A percentile compares a stretch with the other conserved stretches of the same genome.
Evolutionary conservation across 2,329 filamentous ascomycete species (phyloP).

Genomic region (Microsporum audouinii): DNA sequence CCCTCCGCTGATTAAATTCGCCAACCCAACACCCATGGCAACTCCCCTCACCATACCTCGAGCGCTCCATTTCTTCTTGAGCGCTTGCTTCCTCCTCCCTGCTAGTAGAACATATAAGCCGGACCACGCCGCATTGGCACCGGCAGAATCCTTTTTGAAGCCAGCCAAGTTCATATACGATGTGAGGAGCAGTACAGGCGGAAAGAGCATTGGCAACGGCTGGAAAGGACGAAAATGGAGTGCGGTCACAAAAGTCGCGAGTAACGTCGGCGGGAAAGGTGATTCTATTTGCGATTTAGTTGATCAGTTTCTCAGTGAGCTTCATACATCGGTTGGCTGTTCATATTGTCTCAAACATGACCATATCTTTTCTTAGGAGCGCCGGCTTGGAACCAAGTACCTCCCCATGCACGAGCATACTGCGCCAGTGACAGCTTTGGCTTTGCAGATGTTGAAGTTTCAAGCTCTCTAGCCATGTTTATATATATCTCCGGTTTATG

Average conservation of each 20-base stretch:
- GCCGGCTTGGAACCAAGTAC: conserved; percentile 18
- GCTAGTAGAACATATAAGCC: conserved; percentile 55
- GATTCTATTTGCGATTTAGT: conserved; percentile 39
- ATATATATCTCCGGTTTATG: neutral
- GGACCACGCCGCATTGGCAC: conserved; percentile 53
- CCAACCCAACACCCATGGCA: conserved; percentile 37
- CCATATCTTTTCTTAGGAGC: neutral
- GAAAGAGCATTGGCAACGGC: conserved; percentile 54
- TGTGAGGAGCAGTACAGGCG: conserved; percentile 53
- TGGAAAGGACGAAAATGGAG: conserved; percentile 58
- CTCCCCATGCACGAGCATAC: conserved; percentile 33
- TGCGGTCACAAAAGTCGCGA: conserved; percentile 55
- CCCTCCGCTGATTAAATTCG: conserved; percentile 37
- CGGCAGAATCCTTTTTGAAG: conserved; percentile 53
- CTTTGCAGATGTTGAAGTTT: conserved; percentile 20
- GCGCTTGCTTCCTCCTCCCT: conserved; percentile 41
- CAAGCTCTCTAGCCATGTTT: conserved; percentile 1
- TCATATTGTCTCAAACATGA: neutral
- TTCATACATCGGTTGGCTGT: neutral
- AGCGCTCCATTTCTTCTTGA: conserved; percentile 36
- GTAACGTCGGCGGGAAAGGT: conserved; percentile 51
- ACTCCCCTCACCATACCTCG: conserved; percentile 35
- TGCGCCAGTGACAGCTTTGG: conserved; percentile 30
- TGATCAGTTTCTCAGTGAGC: conserved; percentile 2
- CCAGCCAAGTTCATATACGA: conserved; percentile 54